Evolutionary conservation across 129 eudicot species (phyloP).

Genomic region (Ambrosia trifida): DNA sequence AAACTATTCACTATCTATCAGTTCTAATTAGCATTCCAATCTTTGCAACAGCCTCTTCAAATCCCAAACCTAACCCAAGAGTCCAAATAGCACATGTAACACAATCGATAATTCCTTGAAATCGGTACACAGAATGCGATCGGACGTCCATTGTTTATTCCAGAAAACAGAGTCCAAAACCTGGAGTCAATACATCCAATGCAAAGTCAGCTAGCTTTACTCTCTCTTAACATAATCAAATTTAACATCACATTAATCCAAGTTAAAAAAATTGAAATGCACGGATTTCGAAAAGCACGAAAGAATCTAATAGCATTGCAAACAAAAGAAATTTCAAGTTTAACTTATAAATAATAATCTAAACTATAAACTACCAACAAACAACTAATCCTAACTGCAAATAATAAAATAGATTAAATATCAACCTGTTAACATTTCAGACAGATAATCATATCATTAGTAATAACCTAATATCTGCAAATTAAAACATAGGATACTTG

Average conservation of each 20-base stretch:
- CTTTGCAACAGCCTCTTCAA: constrained; percentile 37
- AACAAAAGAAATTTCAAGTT: constrained; percentile 15
- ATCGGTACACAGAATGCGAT: constrained; percentile 28
- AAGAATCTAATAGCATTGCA: constrained; percentile 16
- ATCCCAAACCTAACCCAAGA: constrained; percentile 39
- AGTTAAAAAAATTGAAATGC: not conserved
- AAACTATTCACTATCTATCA: constrained; percentile 33
- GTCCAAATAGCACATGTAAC: constrained; percentile 37
- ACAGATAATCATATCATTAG: not conserved
- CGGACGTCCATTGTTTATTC: constrained; percentile 39
- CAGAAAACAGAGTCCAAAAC: constrained; percentile 39
- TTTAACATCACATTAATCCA: not conserved
- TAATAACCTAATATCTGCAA: constrained; percentile 19
- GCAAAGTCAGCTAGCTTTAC: constrained; percentile 25
- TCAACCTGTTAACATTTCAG: too few species aligned
- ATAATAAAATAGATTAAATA: not conserved
- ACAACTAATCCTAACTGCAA: not conserved
- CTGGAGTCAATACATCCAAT: constrained; percentile 21
- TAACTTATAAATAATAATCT: too few species aligned
- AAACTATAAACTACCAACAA: too few species aligned
- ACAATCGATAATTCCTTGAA: constrained; percentile 39
- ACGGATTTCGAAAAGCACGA: not conserved
- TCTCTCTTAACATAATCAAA: not conserved
- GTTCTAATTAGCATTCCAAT: constrained; percentile 30
- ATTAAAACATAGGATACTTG: constrained; percentile 6